Conservation (phyloP, 495 filamentous ascomycete species). For the Xanthoparmelia taractica region DNA sequence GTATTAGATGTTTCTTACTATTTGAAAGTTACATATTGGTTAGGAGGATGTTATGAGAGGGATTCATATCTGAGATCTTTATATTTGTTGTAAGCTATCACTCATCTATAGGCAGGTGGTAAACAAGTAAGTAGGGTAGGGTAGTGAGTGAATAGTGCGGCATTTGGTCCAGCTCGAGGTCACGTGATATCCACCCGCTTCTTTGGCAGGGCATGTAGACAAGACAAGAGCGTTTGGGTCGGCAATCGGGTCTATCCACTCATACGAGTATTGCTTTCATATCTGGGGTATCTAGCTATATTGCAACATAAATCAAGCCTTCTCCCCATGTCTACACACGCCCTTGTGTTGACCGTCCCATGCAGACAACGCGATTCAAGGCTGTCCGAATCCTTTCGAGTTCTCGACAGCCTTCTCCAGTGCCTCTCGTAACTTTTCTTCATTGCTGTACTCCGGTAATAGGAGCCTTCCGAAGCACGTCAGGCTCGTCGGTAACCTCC, state of each 20-base stretch:
- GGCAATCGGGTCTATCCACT: not conserved
- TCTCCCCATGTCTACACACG: not conserved
- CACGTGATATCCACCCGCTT: not conserved
- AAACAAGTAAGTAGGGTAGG: not conserved
- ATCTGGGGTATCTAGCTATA: not conserved
- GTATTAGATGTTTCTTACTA: no score
- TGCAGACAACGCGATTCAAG: conserved; percentile 1
- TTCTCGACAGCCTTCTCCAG: conserved; percentile 78
- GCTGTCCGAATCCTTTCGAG: conserved; percentile 75
- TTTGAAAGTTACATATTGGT: no score
- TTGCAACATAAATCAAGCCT: not conserved
- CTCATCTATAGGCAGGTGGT: not conserved
- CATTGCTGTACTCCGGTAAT: conserved; percentile 70
- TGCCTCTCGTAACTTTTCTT: conserved; percentile 62
- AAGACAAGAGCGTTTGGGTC: not conserved
- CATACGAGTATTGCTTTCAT: not conserved
- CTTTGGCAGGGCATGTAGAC: not conserved
- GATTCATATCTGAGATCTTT: no score
- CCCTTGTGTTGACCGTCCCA: not conserved
- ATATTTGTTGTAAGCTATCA: no score
- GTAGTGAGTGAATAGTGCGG: not conserved
- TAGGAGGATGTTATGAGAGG: no score
- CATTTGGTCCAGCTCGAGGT: no score
- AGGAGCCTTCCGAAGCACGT: conserved; percentile 87
- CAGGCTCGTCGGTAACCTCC: conserved; percentile 65